phyloP scores from a whole-genome alignment of 208 protist species.

The Leptomonas pyrrhocoris region DNA sequence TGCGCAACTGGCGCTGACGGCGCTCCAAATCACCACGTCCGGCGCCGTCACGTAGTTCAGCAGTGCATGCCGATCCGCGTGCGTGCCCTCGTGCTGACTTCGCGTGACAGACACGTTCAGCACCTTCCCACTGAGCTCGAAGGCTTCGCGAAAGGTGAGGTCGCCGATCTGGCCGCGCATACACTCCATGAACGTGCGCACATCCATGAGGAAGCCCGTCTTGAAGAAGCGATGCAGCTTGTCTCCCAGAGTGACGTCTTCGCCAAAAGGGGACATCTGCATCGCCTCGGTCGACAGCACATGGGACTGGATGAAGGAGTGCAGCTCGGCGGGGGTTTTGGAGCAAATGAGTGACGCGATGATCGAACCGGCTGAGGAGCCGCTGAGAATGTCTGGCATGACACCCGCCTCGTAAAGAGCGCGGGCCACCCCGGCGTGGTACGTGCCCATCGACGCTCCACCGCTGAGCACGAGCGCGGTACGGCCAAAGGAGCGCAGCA shows the following conservation, averaged over 20 bases:
- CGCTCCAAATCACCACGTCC: constrained; percentile 82
- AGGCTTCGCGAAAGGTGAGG: constrained; percentile 88
- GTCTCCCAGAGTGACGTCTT: constrained; percentile 32
- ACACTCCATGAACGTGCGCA: constrained; percentile 69
- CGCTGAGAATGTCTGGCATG: constrained; percentile 78
- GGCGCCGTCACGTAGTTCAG: constrained; percentile 87
- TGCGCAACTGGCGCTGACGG: constrained; percentile 69
- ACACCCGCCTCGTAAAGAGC: constrained; percentile 63
- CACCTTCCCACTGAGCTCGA: constrained; percentile 64
- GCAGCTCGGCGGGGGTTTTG: constrained; percentile 50
- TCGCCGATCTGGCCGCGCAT: constrained; percentile 74
- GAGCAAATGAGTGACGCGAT: constrained; percentile 75
- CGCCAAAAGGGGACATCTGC: constrained; percentile 60
- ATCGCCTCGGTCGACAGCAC: constrained; percentile 50
- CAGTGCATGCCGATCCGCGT: constrained; percentile 55
- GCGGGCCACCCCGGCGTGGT: constrained; percentile 74
- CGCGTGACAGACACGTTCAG: constrained; percentile 86
- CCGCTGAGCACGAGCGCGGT: constrained; percentile 83
- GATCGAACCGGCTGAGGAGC: constrained; percentile 76
- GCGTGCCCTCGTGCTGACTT: constrained; percentile 46
- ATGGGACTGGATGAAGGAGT: constrained; percentile 39
- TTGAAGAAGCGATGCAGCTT: constrained; percentile 72
- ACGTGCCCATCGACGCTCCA: constrained; percentile 75
- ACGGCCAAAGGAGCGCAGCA: constrained; percentile 63
- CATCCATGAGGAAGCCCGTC: constrained; percentile 81